Conservation (phyloP, 106 monocot species). For the Chionographis japonica region DNA sequence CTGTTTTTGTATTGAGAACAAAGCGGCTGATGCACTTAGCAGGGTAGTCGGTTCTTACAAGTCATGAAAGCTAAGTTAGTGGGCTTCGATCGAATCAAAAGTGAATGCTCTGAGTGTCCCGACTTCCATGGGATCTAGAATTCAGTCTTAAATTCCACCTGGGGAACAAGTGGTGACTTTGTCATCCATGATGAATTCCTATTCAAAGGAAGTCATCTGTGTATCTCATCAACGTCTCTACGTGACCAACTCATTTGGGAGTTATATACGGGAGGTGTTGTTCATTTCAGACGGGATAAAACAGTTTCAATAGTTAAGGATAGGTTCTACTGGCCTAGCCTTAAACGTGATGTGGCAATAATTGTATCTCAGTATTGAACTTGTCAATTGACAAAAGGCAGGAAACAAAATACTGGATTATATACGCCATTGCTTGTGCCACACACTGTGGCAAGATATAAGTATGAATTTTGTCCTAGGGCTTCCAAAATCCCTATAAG, state of each 20-base stretch:
- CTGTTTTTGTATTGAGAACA: too few relatives aligned
- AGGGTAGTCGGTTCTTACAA: too few relatives aligned
- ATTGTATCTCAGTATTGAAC: neutral
- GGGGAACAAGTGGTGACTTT: too few relatives aligned
- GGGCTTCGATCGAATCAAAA: too few relatives aligned
- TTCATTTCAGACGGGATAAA: constrained; percentile 1
- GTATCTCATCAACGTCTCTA: neutral
- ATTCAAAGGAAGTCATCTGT: too few relatives aligned
- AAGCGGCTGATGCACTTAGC: too few relatives aligned
- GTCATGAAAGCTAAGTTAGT: too few relatives aligned
- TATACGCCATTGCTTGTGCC: neutral
- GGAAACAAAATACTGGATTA: neutral
- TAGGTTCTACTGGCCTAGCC: neutral
- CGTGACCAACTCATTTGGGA: neutral
- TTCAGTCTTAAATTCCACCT: too few relatives aligned
- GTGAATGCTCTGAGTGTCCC: too few relatives aligned
- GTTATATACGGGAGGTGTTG: neutral
- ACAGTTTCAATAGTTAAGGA: neutral
- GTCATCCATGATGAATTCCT: too few relatives aligned
- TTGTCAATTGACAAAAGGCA: neutral
- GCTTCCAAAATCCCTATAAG: neutral
- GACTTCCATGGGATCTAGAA: too few relatives aligned
- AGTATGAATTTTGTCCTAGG: neutral
- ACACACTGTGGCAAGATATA: neutral
- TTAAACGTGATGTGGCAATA: neutral